These are phyloP conservation scores for Aspergillus floridensis DNA, from an alignment of 2,329 filamentous ascomycete genomes.

Conservation along the genomic window DNA sequence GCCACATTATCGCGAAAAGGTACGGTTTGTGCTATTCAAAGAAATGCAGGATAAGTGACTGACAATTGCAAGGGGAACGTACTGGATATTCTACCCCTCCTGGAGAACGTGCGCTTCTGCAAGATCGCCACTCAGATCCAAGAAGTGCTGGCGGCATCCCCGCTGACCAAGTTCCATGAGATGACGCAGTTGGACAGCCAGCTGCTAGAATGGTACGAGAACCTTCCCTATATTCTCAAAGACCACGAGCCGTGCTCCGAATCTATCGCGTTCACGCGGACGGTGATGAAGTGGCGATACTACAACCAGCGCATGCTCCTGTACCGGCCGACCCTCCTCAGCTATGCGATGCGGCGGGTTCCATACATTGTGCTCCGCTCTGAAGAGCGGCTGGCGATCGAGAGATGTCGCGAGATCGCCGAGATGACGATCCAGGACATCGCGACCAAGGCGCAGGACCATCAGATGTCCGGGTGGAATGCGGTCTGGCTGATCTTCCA, in stretches of 20 bases:
- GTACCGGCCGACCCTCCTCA: conserved; percentile 69
- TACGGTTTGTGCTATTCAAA: conserved; percentile 28
- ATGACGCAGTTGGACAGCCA: conserved; percentile 65
- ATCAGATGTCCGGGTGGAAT: conserved; percentile 77
- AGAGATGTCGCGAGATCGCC: conserved; percentile 67
- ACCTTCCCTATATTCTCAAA: conserved; percentile 64
- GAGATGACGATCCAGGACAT: conserved; percentile 72
- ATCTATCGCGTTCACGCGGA: conserved; percentile 66
- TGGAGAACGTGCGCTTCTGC: conserved; percentile 76
- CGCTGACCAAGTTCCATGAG: conserved; percentile 65
- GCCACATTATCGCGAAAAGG: conserved; percentile 52
- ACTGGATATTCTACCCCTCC: conserved; percentile 65
- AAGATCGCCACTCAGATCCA: conserved; percentile 76
- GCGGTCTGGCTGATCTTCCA: conserved; percentile 81
- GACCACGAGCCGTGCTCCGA: conserved; percentile 67
- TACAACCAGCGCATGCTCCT: conserved; percentile 75
- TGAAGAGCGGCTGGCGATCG: conserved; percentile 66
- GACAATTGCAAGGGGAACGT: conserved; percentile 53
- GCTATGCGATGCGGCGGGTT: conserved; percentile 56
- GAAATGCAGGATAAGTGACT: conserved; percentile 27
- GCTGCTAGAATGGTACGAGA: conserved; percentile 69
- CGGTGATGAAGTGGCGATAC: conserved; percentile 80
- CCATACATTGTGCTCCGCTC: conserved; percentile 51
- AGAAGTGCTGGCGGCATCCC: conserved; percentile 68
- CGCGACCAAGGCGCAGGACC: conserved; percentile 65